Evolutionary conservation across 441 rosid species (phyloP).

Genomic region (Erodium trifolium): DNA sequence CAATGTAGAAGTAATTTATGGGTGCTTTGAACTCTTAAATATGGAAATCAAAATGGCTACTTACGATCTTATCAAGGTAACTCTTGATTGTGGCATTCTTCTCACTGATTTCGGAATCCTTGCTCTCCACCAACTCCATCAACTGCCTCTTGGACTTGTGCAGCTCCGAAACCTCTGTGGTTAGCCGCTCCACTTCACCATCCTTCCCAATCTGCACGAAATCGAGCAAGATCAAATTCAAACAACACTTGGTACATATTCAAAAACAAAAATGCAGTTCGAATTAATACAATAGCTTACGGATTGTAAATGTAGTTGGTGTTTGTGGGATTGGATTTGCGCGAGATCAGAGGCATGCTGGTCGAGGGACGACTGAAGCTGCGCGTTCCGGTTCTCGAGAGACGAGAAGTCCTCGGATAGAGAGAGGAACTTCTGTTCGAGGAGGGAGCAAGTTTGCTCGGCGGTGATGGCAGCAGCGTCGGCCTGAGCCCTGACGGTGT

Average conservation of each 20-base stretch:
- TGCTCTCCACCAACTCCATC: slow-evolving; percentile 71
- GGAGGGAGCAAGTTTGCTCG: slow-evolving; percentile 89
- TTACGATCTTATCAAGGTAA: slow-evolving; percentile 81
- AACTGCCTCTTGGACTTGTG: slow-evolving; percentile 84
- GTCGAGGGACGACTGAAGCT: slow-evolving; percentile 66
- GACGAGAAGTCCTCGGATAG: slow-evolving; percentile 53
- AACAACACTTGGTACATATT: not conserved
- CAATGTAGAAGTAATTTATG: not conserved
- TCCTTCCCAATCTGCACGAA: slow-evolving; percentile 64
- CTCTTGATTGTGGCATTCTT: slow-evolving; percentile 57
- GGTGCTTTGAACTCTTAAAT: not conserved
- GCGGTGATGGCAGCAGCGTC: slow-evolving; percentile 88
- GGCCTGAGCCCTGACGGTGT: slow-evolving; percentile 63
- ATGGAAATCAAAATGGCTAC: not conserved
- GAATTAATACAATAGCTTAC: slow-evolving; percentile 21
- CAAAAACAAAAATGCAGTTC: not conserved
- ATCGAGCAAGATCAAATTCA: not conserved
- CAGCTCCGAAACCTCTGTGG: slow-evolving; percentile 55
- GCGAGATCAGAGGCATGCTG: slow-evolving; percentile 60
- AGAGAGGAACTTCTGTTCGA: slow-evolving; percentile 86
- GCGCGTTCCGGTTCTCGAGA: slow-evolving; percentile 55
- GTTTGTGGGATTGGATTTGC: slow-evolving; percentile 66
- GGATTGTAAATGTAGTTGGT: slow-evolving; percentile 68
- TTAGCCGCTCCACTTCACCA: slow-evolving; percentile 68
- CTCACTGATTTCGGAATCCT: slow-evolving; percentile 70